Percentiles rank a stretch among this genome's conserved stretches.
phyloP scores from a whole-genome alignment of 352 stramenopile genomes.

The Blastocystis sp. region DNA sequence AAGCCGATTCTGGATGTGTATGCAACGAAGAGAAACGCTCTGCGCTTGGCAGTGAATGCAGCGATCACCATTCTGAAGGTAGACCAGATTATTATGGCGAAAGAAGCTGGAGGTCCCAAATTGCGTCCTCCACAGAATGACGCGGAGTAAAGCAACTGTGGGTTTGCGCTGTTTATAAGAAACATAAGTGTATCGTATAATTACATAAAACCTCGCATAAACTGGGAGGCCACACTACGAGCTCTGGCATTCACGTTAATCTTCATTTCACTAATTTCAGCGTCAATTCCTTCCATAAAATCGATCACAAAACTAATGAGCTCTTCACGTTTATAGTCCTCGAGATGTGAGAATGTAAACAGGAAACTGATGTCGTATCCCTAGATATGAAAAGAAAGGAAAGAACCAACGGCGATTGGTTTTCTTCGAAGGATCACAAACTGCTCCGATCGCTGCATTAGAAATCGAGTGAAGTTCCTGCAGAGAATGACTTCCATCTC shows the following conservation, averaged over 20 bases:
- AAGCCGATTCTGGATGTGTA: slow-evolving; percentile 91
- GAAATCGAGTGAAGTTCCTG: slow-evolving; percentile 87
- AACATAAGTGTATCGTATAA: background rate
- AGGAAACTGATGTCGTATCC: slow-evolving; percentile 91
- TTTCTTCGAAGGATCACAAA: slow-evolving; percentile 88
- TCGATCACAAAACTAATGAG: slow-evolving; percentile 91
- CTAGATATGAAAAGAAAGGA: slow-evolving; percentile 59
- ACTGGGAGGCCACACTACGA: slow-evolving; percentile 83
- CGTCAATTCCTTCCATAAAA: slow-evolving; percentile 95
- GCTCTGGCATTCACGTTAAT: slow-evolving; percentile 86
- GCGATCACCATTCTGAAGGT: slow-evolving; percentile 95
- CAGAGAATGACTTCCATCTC: slow-evolving; percentile 85
- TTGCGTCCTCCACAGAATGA: slow-evolving; percentile 66
- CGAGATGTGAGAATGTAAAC: slow-evolving; percentile 83
- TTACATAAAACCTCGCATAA: slow-evolving; percentile 74
- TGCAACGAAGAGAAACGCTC: slow-evolving; percentile 87
- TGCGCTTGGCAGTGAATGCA: slow-evolving; percentile 90
- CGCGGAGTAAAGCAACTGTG: slow-evolving; percentile 26
- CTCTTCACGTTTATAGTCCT: slow-evolving; percentile 91
- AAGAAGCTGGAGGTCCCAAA: slow-evolving; percentile 86
- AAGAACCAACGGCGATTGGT: slow-evolving; percentile 69
- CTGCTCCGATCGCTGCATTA: slow-evolving; percentile 88
- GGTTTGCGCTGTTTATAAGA: background rate
- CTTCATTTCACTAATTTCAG: slow-evolving; percentile 93
- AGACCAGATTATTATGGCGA: slow-evolving; percentile 99